These are phyloP conservation scores for Bipolaris victoriae DNA, from an alignment of 2,329 filamentous ascomycete species.

Conservation along the genomic window DNA sequence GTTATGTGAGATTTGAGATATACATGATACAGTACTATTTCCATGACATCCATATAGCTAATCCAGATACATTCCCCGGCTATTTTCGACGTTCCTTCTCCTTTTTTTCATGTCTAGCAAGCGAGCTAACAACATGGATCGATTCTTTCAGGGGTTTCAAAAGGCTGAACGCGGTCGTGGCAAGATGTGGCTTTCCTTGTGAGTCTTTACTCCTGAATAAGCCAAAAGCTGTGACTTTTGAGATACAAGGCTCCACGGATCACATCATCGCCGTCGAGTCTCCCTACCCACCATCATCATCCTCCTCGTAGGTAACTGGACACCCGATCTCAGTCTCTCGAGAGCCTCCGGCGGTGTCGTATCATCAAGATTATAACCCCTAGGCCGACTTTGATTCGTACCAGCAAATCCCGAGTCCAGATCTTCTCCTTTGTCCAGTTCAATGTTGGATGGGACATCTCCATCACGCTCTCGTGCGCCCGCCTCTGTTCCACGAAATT, in stretches of 20 bases:
- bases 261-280: not conserved
- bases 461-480: not conserved
- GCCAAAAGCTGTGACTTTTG: too few relatives aligned
- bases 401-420: not conserved
- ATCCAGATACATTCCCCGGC: too few relatives aligned
- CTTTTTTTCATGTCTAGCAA: too few relatives aligned
- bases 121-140: too few relatives aligned
- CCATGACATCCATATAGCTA: too few relatives aligned
- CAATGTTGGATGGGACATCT: not conserved
- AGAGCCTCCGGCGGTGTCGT: constrained; percentile 14
- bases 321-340: constrained; percentile 10
- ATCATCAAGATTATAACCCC: constrained; percentile 7
- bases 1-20: too few relatives aligned
- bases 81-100: too few relatives aligned
- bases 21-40: too few relatives aligned
- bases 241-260: not conserved
- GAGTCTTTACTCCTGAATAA: too few relatives aligned
- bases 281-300: constrained; percentile 3
- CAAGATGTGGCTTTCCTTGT: too few relatives aligned
- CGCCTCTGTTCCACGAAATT: not conserved
- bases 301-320: constrained; percentile 11
- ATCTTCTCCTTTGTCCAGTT: not conserved
- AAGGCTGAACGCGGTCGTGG: too few relatives aligned
- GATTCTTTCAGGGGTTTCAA: too few relatives aligned
- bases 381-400: not conserved